Conservation (phyloP, 305 asterid species). For the Rubia occidens region DNA sequence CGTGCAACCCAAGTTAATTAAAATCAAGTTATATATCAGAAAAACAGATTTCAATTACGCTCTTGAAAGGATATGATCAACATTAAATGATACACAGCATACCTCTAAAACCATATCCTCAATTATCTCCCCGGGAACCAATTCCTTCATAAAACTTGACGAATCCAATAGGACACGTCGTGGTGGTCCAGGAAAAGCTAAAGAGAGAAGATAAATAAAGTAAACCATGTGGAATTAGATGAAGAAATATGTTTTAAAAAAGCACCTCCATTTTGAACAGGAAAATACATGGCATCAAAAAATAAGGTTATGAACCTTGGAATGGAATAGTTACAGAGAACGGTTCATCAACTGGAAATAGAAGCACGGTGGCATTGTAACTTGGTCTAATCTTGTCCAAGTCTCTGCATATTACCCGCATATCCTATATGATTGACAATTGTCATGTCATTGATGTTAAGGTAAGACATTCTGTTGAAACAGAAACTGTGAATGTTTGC, state of each 20-base stretch:
- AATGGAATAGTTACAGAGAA: background rate
- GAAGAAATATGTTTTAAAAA: background rate
- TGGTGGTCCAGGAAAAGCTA: conserved; percentile 1
- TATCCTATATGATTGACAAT: background rate
- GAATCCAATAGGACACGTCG: background rate
- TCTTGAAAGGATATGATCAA: background rate
- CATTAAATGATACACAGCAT: background rate
- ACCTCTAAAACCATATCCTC: background rate
- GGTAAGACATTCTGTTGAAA: background rate
- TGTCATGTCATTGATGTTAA: background rate
- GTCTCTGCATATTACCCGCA: background rate
- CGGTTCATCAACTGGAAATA: background rate
- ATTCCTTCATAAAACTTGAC: background rate
- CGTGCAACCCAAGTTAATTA: background rate
- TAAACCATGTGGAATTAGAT: background rate
- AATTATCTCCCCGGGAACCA: conserved; percentile 4
- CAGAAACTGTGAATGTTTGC: background rate
- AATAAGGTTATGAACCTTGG: background rate
- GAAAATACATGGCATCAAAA: background rate
- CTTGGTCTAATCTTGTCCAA: conserved; percentile 3
- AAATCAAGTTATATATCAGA: background rate
- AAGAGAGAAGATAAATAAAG: background rate
- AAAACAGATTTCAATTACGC: background rate
- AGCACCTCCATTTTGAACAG: conserved; percentile 1
- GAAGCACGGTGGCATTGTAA: background rate